Conservation (phyloP, 192 early-diverging fungal genomes). For the Entomortierella lignicola region DNA sequence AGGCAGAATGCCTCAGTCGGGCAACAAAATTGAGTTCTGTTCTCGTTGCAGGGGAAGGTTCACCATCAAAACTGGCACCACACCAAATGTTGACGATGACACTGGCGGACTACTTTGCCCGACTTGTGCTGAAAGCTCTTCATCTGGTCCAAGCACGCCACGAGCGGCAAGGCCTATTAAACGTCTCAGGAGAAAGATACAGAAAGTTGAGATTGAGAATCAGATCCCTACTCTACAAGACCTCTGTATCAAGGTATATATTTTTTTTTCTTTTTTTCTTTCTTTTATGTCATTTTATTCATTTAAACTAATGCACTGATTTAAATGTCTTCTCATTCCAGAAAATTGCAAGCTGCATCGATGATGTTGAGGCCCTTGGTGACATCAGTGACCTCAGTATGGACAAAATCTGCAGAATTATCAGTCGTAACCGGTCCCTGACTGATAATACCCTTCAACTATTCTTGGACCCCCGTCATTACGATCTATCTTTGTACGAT, state of each 20-base stretch:
- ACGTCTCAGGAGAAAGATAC: conserved; percentile 15
- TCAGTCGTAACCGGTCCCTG: conserved; percentile 79
- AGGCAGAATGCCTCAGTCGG: conserved; percentile 19
- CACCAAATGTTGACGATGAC: conserved; percentile 33
- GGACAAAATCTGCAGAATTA: conserved; percentile 80
- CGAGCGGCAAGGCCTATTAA: conserved; percentile 6
- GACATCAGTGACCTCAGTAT: conserved; percentile 77
- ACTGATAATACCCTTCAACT: conserved; percentile 71
- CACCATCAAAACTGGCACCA: conserved; percentile 41
- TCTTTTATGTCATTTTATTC: not conserved
- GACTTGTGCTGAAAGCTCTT: conserved; percentile 17
- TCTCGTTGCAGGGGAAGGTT: conserved; percentile 57
- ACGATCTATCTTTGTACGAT: conserved; percentile 77
- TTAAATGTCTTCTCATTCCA: conserved; percentile 15
- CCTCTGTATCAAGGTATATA: conserved; percentile 66
- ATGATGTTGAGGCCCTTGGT: conserved; percentile 88
- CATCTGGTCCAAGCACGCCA: conserved; percentile 2
- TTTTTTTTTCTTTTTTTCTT: not conserved
- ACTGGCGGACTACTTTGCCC: conserved; percentile 43
- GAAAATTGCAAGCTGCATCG: conserved; percentile 80
- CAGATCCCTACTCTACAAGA: conserved; percentile 72
- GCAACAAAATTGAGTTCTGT: conserved; percentile 59
- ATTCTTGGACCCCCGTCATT: conserved; percentile 73
- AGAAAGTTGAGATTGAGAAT: conserved; percentile 63
- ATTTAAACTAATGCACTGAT: not conserved